Evolutionary conservation across 306 rosid genomes (phyloP).

Genomic region (Myrica gale): DNA sequence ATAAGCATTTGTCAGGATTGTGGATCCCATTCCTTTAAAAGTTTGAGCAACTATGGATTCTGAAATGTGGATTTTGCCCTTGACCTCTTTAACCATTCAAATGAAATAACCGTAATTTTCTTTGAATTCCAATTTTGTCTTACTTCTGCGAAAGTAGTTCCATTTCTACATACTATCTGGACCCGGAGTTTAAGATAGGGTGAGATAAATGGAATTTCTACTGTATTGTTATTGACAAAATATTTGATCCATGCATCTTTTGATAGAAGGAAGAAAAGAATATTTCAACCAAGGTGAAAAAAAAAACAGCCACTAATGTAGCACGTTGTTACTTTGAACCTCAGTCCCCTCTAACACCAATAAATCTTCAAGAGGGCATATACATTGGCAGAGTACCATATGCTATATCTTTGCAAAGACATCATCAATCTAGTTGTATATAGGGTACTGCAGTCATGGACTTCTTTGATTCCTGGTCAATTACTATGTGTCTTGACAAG

Average conservation of each 20-base stretch:
- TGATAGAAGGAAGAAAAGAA: neutral
- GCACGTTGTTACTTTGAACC: neutral
- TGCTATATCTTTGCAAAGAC: neutral
- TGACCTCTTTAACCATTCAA: neutral
- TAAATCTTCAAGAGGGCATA: neutral
- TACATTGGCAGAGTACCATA: neutral
- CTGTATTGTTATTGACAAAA: neutral
- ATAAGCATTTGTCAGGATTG: neutral
- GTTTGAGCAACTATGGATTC: neutral
- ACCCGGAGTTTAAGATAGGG: neutral
- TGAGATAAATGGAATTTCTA: neutral
- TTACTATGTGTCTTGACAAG: neutral
- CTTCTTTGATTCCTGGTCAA: neutral
- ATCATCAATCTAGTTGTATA: neutral
- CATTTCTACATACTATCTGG: too few species aligned
- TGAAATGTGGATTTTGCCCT: neutral
- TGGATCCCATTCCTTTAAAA: neutral
- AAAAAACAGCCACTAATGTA: neutral
- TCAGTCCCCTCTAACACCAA: neutral
- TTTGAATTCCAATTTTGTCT: neutral
- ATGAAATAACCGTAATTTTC: neutral
- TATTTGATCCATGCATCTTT: neutral
- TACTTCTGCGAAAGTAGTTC: too few species aligned
- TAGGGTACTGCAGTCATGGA: neutral
- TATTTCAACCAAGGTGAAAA: neutral